Evolutionary conservation across 1,284 basidiomycete genomes (phyloP).

Genomic region (Malassezia nana): DNA sequence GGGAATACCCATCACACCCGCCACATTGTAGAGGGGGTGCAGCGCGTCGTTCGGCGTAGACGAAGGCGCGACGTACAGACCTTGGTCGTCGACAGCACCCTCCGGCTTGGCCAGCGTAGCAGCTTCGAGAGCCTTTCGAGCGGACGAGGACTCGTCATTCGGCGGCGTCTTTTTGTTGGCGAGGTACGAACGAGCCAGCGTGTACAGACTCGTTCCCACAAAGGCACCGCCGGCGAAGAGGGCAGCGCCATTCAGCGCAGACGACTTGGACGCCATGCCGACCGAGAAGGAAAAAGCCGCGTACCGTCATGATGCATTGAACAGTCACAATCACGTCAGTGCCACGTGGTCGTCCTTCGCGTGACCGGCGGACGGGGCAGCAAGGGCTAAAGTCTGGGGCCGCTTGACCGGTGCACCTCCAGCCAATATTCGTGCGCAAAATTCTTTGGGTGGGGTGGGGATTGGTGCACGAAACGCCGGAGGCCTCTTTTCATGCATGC

Average conservation of each 20-base stretch:
- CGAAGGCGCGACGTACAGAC: conserved; percentile 3
- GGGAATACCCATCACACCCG: conserved; percentile 15
- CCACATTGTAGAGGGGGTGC: conserved; percentile 6
- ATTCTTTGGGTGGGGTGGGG: background rate
- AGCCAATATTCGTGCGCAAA: background rate
- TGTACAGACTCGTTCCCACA: conserved; percentile 10
- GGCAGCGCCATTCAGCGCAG: conserved; percentile 10
- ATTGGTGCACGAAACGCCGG: background rate
- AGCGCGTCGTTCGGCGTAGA: background rate
- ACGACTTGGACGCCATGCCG: conserved; percentile 10
- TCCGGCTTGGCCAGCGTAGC: background rate
- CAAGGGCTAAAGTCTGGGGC: background rate
- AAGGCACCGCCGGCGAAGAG: conserved; percentile 13
- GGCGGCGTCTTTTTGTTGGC: background rate
- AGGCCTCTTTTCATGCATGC: background rate
- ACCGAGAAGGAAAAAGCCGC: background rate
- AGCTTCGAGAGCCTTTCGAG: background rate
- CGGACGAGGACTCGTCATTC: background rate
- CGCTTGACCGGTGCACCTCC: too few species aligned
- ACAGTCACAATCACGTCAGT: background rate
- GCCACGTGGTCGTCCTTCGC: conserved; percentile 1
- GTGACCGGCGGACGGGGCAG: background rate
- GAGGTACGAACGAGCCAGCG: conserved; percentile 11
- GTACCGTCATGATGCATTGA: background rate
- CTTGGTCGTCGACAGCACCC: background rate